Conservation (phyloP, 768 basidiomycete species). For the Trametes gibbosa region DNA sequence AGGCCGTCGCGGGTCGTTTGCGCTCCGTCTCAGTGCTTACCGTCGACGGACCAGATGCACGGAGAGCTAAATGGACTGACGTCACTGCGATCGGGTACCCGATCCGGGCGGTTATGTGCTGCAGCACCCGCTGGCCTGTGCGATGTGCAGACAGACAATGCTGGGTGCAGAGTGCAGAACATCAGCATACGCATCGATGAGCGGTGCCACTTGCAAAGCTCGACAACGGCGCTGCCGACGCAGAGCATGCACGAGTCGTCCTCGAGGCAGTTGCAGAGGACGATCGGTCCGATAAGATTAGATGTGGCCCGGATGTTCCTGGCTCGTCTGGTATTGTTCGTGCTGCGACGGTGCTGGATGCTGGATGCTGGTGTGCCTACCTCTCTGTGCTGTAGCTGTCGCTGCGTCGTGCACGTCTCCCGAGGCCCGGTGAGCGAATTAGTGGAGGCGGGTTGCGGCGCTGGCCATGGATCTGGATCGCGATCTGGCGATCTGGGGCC, state of each 20-base stretch:
- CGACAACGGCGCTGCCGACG: background rate
- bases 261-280: conserved; percentile 8
- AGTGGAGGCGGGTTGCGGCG: too few species aligned
- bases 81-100: conserved; percentile 4
- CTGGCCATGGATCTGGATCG: background rate
- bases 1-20: background rate
- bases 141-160: background rate
- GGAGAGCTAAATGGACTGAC: background rate
- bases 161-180: too few species aligned
- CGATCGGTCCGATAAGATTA: conserved; percentile 15
- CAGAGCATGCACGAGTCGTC: conserved; percentile 5
- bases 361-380: too few species aligned
- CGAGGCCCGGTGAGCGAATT: too few species aligned
- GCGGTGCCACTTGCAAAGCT: background rate
- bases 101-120: background rate
- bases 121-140: background rate
- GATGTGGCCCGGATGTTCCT: background rate
- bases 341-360: too few species aligned
- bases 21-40: background rate
- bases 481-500: background rate
- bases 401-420: too few species aligned
- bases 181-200: too few species aligned
- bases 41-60: background rate
- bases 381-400: too few species aligned
- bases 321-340: too few species aligned